Evolutionary conservation across 306 rosid species (phyloP).

Genomic region (Gynostemma pentaphyllum): DNA sequence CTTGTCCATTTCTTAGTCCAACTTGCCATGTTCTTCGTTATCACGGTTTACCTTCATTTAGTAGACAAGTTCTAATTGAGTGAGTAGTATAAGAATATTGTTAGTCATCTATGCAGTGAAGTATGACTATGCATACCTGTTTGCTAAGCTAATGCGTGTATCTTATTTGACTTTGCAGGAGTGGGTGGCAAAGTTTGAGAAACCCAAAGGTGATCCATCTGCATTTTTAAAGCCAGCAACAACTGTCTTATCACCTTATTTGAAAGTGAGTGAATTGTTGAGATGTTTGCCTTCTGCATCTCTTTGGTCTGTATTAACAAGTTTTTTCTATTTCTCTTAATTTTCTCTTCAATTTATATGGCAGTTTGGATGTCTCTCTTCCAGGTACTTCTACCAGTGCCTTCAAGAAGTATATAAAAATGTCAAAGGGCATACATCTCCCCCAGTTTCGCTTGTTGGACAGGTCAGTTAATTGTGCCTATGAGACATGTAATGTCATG

Average conservation of each 20-base stretch:
- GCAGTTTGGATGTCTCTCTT: slow-evolving; percentile 95
- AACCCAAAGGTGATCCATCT: slow-evolving; percentile 89
- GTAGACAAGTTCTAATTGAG: too few species aligned
- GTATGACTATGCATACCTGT: neutral
- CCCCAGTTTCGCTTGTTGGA: slow-evolving; percentile 85
- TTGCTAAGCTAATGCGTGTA: neutral
- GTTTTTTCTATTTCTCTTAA: neutral
- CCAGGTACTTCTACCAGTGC: slow-evolving; percentile 73
- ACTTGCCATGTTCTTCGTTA: too few species aligned
- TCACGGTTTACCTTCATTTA: too few species aligned
- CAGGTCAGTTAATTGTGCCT: slow-evolving; percentile 43
- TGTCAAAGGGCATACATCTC: slow-evolving; percentile 54
- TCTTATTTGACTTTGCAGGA: too few species aligned
- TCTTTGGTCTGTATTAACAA: neutral
- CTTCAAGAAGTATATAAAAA: slow-evolving; percentile 54
- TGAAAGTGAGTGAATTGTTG: slow-evolving; percentile 55
- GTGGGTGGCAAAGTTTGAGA: slow-evolving; percentile 88
- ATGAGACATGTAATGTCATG: neutral
- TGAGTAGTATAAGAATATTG: too few species aligned
- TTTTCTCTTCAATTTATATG: slow-evolving; percentile 18
- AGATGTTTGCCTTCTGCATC: slow-evolving; percentile 4
- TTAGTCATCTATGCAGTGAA: too few species aligned
- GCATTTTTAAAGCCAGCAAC: slow-evolving; percentile 80
- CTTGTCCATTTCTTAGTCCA: too few species aligned
- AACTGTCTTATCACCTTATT: slow-evolving; percentile 76